Evolutionary conservation across 2,329 filamentous ascomycete species (phyloP).

Genomic region (Xylaria arbuscula): DNA sequence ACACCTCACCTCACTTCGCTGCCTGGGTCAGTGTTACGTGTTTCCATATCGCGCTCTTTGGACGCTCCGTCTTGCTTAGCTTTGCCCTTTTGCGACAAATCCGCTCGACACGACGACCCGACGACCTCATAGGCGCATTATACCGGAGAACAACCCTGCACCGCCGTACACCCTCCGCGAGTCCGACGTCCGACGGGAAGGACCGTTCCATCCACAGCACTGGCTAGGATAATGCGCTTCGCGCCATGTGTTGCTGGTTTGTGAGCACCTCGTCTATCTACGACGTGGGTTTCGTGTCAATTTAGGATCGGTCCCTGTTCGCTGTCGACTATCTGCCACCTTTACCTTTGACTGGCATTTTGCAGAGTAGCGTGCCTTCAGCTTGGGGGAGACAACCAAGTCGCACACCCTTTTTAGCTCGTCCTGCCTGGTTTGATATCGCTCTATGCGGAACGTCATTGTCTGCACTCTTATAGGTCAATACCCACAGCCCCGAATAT

Average conservation of each 20-base stretch:
- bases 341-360: slow-evolving; percentile 21
- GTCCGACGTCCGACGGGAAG: slow-evolving; percentile 25
- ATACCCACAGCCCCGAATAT: slow-evolving; percentile 41
- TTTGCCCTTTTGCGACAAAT: slow-evolving; percentile 29
- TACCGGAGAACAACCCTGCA: slow-evolving; percentile 7
- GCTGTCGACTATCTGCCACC: slow-evolving; percentile 22
- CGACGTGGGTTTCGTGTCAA: slow-evolving; percentile 38
- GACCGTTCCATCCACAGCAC: slow-evolving; percentile 20
- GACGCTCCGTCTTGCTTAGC: slow-evolving; percentile 6
- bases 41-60: slow-evolving; percentile 8
- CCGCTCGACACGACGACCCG: slow-evolving; percentile 11
- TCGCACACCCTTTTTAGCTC: slow-evolving; percentile 9
- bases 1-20: slow-evolving; percentile 24
- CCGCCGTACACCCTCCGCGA: slow-evolving; percentile 12
- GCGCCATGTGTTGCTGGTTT: slow-evolving; percentile 37
- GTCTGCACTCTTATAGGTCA: slow-evolving; percentile 6
- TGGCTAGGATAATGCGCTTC: slow-evolving; percentile 28
- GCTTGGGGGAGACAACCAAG: not conserved
- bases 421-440: not conserved
- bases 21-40: slow-evolving; percentile 9
- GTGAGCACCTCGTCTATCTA: slow-evolving; percentile 34
- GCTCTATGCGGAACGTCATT: slow-evolving; percentile 4
- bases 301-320: slow-evolving; percentile 31
- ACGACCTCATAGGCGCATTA: slow-evolving; percentile 24
- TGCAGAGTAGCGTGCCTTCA: slow-evolving; percentile 26